phyloP scores from a whole-genome alignment of 257 asterid genomes.

The Linaria vulgaris region DNA sequence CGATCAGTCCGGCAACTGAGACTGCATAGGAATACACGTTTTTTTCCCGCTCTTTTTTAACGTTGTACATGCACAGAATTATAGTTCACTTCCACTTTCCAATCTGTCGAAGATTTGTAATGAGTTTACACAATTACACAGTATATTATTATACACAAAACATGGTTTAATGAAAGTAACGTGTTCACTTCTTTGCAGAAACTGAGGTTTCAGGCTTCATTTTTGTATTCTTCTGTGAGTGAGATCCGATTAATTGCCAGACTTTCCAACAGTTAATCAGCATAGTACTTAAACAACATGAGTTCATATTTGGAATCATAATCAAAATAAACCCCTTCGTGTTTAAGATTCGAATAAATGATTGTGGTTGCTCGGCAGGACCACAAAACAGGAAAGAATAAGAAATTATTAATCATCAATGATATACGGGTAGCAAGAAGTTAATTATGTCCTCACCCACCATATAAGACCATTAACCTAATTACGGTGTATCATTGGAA shows the following conservation, averaged over 20 bases:
- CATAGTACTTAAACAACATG: neutral
- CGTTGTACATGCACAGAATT: conserved; percentile 22
- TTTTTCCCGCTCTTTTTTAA: neutral
- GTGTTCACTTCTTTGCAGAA: neutral
- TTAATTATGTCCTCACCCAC: too few relatives aligned
- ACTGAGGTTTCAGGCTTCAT: neutral
- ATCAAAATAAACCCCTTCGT: too few relatives aligned
- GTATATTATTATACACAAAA: conserved; percentile 19
- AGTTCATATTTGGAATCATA: too few relatives aligned
- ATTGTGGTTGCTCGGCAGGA: too few relatives aligned
- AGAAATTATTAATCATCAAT: too few relatives aligned
- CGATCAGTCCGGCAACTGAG: conserved; percentile 1
- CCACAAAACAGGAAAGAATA: too few relatives aligned
- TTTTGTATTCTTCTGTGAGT: neutral
- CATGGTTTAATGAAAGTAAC: neutral
- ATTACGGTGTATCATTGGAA: too few relatives aligned
- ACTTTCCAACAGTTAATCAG: too few relatives aligned
- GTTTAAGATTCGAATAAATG: too few relatives aligned
- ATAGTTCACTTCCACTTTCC: neutral
- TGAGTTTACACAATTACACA: conserved; percentile 27
- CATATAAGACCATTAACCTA: too few relatives aligned
- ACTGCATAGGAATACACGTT: neutral
- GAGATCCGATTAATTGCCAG: too few relatives aligned
- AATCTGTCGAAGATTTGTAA: neutral
- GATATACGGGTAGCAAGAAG: too few relatives aligned